Base-by-base conservation (phyloP, 169 alveolate genomes). In the Babesia sp. region DNA sequence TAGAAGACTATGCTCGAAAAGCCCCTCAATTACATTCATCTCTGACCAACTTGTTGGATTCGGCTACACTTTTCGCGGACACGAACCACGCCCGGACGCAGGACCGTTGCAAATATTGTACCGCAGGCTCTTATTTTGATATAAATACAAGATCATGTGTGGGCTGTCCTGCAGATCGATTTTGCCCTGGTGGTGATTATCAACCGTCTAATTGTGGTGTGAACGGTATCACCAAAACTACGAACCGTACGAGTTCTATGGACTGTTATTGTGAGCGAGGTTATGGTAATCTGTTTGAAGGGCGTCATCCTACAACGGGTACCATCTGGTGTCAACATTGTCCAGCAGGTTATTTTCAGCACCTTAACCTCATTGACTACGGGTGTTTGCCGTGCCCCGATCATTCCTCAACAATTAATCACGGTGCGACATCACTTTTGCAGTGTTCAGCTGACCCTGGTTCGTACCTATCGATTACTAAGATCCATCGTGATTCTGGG, bases 341-440 rank as follows among this genome's bases (percentile, higher is more conserved):
- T 58, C 85, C 86, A 24, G 71, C 56, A 16, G 89, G 89, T 26
- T 72, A 80, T 12, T 89, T 89, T 68, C 93, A 89, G 67, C 91
- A 80, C 53, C 54, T 86, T 42, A 70, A 71, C 20, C 63, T 58
- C n/a, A 77, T 54, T 22, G 86, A 74, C 57, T 69, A 73, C 34
- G 74, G 77, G 42, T 89, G 93, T 29, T 51, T 89, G 42, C 92
- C 93, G 42, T 89, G 93, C 34, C 93, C 93, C 8, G 64, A 59
- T 33, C 26, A 75, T 41, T 80, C 93, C 16, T 68, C 83, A 39
- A 89, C 92, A 2, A 41, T 41, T 31, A 37, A 58, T 26, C 31
- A 39, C 14, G 84, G 77, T 37, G 80, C 93, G 3, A 81, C 79
- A 11, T 68, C 85, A 26, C 48, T 89, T n/a, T 60, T 77, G 29